These are phyloP conservation scores for Cardamine chenopodiifolia DNA, from an alignment of 345 rosid species.

Conservation along the genomic window DNA sequence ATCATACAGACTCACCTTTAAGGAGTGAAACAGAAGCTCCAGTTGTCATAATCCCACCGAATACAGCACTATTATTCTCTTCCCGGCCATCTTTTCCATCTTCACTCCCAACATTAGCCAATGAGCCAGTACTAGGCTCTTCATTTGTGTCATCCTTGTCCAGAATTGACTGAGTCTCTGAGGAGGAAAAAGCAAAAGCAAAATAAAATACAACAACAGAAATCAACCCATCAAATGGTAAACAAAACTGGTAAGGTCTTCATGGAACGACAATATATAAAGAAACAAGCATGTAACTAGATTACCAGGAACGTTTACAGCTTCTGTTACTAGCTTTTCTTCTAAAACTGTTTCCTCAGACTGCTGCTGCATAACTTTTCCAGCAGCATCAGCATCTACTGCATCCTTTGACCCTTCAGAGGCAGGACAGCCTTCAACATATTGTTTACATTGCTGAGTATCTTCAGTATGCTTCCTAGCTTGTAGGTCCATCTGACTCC, in stretches of 20 bases:
- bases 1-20: slow-evolving; percentile 34
- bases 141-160: slow-evolving; percentile 17
- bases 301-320: slow-evolving; percentile 51
- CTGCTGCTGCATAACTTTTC: slow-evolving; percentile 32
- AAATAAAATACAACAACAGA: background rate
- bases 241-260: background rate
- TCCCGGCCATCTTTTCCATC: slow-evolving; percentile 26
- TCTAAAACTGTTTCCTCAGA: slow-evolving; percentile 33
- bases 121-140: slow-evolving; percentile 21
- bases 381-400: slow-evolving; percentile 42
- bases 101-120: slow-evolving; percentile 35
- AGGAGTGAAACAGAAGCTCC: slow-evolving; percentile 24
- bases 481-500: slow-evolving; percentile 38
- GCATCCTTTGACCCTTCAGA: slow-evolving; percentile 43
- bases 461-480: slow-evolving; percentile 29
- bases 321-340: slow-evolving; percentile 44
- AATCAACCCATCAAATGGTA: slow-evolving; percentile 17
- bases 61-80: slow-evolving; percentile 25
- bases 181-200: slow-evolving; percentile 7
- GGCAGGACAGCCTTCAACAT: slow-evolving; percentile 31
- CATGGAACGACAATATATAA: background rate
- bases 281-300: slow-evolving; percentile 26
- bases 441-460: slow-evolving; percentile 39
- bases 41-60: slow-evolving; percentile 26
- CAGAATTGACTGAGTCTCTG: slow-evolving; percentile 25